phyloP scores from a whole-genome alignment of 352 stramenopile genomes.

The Globisporangium lucens region DNA sequence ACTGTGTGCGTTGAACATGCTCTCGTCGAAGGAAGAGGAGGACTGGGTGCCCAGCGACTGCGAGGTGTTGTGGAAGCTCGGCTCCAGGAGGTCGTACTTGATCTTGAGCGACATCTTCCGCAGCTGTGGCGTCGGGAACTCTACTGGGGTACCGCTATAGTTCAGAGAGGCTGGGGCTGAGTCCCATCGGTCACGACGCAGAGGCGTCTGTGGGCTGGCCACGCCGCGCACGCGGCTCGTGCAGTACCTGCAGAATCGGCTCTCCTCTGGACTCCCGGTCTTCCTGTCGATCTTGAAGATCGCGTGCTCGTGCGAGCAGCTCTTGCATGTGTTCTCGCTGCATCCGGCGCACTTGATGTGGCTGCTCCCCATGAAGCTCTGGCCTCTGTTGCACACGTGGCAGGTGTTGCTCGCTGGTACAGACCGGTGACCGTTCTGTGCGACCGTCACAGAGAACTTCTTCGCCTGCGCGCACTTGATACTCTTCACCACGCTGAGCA shows the following conservation, averaged over 20 bases:
- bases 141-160: background rate
- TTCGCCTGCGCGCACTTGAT: constrained; percentile 8
- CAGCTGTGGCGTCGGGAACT: constrained; percentile 5
- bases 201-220: background rate
- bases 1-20: background rate
- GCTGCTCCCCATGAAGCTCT: background rate
- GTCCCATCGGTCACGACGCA: constrained; percentile 4
- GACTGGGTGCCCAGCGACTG: background rate
- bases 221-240: constrained; percentile 20
- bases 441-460: background rate
- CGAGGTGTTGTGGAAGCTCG: background rate
- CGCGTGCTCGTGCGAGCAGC: constrained; percentile 20
- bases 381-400: background rate
- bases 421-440: constrained; percentile 8
- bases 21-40: constrained; percentile 2
- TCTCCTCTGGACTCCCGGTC: constrained; percentile 19
- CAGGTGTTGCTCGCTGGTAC: constrained; percentile 21
- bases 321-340: constrained; percentile 10
- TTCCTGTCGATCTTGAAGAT: constrained; percentile 30
- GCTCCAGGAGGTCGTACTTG: constrained; percentile 6
- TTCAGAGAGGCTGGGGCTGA: background rate
- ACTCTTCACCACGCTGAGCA: constrained; percentile 17
- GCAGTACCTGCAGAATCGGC: constrained; percentile 32
- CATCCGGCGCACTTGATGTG: constrained; percentile 25
- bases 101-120: constrained; percentile 8